Conservation (phyloP, 495 filamentous ascomycete species). For the Penicillium parvum region DNA sequence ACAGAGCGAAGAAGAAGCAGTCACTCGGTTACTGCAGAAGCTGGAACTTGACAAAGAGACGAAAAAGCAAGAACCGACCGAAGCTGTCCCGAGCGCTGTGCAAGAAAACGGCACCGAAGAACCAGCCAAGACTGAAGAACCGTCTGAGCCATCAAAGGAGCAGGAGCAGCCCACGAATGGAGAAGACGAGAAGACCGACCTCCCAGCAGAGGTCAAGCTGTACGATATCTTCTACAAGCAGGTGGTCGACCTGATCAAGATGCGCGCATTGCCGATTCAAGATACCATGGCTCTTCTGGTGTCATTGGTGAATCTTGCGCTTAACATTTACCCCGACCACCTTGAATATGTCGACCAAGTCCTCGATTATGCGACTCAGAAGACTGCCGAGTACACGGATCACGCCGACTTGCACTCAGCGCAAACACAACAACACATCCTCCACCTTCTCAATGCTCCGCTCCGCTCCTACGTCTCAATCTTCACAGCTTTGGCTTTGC, state of each 20-base stretch:
- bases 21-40: constrained; percentile 68
- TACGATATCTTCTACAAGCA: constrained; percentile 99
- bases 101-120: constrained; percentile 41
- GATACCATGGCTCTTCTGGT: constrained; percentile 91
- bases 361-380: constrained; percentile 79
- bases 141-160: constrained; percentile 13
- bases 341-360: constrained; percentile 96
- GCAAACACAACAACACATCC: constrained; percentile 79
- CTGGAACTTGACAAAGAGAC: constrained; percentile 64
- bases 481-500: constrained; percentile 88
- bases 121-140: constrained; percentile 20
- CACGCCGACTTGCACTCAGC: constrained; percentile 90
- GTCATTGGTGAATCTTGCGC: constrained; percentile 84
- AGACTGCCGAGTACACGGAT: constrained; percentile 84
- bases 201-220: constrained; percentile 80
- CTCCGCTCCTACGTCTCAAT: constrained; percentile 86
- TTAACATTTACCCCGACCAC: constrained; percentile 90
- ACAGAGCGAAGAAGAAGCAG: constrained; percentile 79
- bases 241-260: constrained; percentile 86
- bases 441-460: constrained; percentile 82
- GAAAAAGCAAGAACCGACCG: constrained; percentile 36
- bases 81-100: constrained; percentile 24
- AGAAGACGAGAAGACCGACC: constrained; percentile 49
- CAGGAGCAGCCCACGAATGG: constrained; percentile 16
- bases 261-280: constrained; percentile 85